Percentiles rank a stretch among this genome's conserved stretches.
These are phyloP conservation scores for Balakata baccata DNA, from an alignment of 345 rosid species.

Conservation along the genomic window DNA sequence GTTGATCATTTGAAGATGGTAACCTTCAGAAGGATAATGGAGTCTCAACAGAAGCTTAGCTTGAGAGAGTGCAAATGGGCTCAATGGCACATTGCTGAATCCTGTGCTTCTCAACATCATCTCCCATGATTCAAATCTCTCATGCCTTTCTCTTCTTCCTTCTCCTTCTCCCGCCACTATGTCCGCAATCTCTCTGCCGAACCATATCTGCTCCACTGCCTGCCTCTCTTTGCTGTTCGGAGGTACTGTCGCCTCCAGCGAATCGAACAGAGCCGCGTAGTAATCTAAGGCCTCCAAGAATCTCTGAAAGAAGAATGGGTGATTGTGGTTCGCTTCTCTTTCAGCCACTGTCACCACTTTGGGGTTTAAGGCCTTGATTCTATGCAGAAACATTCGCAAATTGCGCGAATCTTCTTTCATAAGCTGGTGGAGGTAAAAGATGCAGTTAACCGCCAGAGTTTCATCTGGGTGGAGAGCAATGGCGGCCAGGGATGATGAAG, in stretches of 20 bases:
- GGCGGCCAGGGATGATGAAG: conserved; percentile 40
- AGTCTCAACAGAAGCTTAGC: conserved; percentile 89
- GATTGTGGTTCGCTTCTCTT: conserved; percentile 74
- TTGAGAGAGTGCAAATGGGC: conserved; percentile 81
- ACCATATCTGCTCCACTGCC: conserved; percentile 79
- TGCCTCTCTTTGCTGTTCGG: conserved; percentile 81
- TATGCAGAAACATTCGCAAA: conserved; percentile 51
- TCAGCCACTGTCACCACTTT: conserved; percentile 75
- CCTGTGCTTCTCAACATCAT: conserved; percentile 61
- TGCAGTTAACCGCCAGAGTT: conserved; percentile 73
- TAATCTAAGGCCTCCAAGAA: conserved; percentile 81
- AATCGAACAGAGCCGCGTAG: conserved; percentile 69
- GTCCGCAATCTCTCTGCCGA: conserved; percentile 77
- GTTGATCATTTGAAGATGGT: conserved; percentile 62
- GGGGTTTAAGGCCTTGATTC: conserved; percentile 66
- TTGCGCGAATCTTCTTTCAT: conserved; percentile 48
- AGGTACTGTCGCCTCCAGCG: conserved; percentile 88
- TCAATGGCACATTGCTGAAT: conserved; percentile 60
- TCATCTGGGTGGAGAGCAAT: conserved; percentile 56
- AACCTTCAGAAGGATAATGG: conserved; percentile 96
- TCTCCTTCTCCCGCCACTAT: conserved; percentile 64
- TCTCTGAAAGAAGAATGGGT: conserved; percentile 58
- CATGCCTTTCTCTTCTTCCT: conserved; percentile 54
- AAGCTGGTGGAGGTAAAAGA: conserved; percentile 60
- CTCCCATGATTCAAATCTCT: conserved; percentile 73